Evolutionary conservation across 805 yeast genomes (phyloP).

Genomic region (Yarrowia osloensis): DNA sequence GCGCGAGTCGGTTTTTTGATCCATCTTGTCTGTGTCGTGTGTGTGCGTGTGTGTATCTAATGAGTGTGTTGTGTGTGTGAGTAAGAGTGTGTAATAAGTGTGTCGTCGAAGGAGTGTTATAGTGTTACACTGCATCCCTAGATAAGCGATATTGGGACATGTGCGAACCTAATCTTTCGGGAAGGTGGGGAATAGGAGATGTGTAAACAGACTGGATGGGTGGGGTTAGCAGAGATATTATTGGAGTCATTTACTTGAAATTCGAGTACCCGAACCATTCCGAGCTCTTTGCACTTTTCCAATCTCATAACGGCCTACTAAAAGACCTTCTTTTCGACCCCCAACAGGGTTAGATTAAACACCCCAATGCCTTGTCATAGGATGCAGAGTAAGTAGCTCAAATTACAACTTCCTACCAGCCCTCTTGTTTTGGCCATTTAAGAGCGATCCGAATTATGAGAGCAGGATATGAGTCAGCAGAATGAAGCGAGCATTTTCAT

Average conservation of each 20-base stretch:
- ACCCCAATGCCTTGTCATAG: neutral
- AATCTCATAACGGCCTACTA: no score
- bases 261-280: no score
- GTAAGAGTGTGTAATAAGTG: neutral
- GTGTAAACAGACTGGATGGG: neutral
- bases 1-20: slow-evolving; percentile 18
- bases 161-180: slow-evolving; percentile 2
- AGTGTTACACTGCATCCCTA: slow-evolving; percentile 20
- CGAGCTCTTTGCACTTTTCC: no score
- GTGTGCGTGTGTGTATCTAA: neutral
- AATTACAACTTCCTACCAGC: neutral
- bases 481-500: neutral
- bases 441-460: no score
- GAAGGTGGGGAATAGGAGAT: slow-evolving; percentile 2
- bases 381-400: neutral
- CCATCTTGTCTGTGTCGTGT: neutral
- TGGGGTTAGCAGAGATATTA: no score
- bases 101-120: neutral
- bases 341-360: neutral
- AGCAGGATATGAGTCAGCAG: no score
- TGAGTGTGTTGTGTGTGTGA: neutral
- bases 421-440: neutral
- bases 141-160: slow-evolving; percentile 29
- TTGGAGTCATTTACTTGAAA: no score
- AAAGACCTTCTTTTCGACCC: neutral